Conservation (phyloP, 73 alveolate species). For the Effrenium voratum region DNA sequence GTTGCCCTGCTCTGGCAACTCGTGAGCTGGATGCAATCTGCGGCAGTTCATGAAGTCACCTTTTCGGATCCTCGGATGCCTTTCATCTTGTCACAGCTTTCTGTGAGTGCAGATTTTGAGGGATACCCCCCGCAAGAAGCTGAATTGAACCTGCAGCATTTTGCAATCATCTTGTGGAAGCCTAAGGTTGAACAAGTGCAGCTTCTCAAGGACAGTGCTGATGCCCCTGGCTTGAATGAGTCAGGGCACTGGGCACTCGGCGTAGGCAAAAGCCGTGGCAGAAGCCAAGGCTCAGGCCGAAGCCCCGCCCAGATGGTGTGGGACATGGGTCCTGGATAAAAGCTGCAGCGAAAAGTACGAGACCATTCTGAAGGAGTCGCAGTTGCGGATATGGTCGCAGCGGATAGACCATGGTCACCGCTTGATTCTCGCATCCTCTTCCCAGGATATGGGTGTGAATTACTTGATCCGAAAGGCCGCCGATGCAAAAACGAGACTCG, state of each 20-base stretch:
- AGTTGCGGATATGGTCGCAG: too few relatives aligned
- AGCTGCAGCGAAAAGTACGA: conserved; percentile 73
- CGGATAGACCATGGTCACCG: too few relatives aligned
- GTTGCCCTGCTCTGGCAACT: conserved; percentile 46
- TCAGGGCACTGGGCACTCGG: too few relatives aligned
- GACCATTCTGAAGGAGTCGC: conserved; percentile 47
- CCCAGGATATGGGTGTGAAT: conserved; percentile 91
- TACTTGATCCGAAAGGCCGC: conserved; percentile 86
- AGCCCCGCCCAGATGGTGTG: conserved; percentile 33
- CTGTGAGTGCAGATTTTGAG: neutral
- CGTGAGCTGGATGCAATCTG: conserved; percentile 16
- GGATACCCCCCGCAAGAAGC: too few relatives aligned
- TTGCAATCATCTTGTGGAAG: too few relatives aligned
- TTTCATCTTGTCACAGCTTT: neutral
- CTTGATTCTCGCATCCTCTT: too few relatives aligned
- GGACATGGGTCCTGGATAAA: conserved; percentile 70
- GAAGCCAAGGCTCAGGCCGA: neutral
- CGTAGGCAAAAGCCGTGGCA: neutral
- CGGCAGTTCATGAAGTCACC: neutral
- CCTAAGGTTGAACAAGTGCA: too few relatives aligned
- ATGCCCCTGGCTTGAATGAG: too few relatives aligned
- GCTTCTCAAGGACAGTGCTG: too few relatives aligned
- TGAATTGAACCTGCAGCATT: too few relatives aligned
- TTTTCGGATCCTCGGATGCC: neutral
- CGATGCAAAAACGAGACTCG: conserved; percentile 84